Evolutionary conservation across 2,329 filamentous ascomycete species (phyloP).

Genomic region (Fusarium sp.): DNA sequence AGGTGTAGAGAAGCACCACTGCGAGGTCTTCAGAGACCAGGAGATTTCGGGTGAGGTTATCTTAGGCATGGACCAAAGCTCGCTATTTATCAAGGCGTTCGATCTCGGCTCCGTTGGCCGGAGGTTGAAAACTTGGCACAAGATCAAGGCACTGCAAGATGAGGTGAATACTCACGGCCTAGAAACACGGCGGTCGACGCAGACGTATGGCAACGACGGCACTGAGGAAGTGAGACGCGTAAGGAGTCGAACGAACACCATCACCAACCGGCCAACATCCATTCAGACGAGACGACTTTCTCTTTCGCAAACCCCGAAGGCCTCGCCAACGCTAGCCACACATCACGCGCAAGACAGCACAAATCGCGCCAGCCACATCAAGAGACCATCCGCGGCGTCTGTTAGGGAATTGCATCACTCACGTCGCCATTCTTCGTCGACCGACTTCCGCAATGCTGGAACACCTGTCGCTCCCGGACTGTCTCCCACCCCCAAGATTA

Average conservation of each 20-base stretch:
- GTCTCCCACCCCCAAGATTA: conserved; percentile 54
- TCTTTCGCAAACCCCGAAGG: conserved; percentile 61
- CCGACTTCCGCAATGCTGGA: conserved; percentile 71
- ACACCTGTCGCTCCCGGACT: conserved; percentile 37
- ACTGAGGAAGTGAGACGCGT: conserved; percentile 64
- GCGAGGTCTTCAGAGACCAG: conserved; percentile 93
- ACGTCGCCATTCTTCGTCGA: conserved; percentile 83
- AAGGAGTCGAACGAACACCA: conserved; percentile 69
- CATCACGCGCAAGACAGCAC: conserved; percentile 59
- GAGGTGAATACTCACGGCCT: conserved; percentile 73
- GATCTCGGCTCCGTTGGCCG: conserved; percentile 92
- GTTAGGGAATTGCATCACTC: conserved; percentile 86
- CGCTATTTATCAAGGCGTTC: conserved; percentile 94
- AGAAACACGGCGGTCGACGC: conserved; percentile 64
- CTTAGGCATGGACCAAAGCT: conserved; percentile 94
- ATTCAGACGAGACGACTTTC: conserved; percentile 63
- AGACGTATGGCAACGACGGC: conserved; percentile 70
- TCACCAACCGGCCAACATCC: conserved; percentile 65
- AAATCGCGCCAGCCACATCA: conserved; percentile 61
- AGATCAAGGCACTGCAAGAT: conserved; percentile 91
- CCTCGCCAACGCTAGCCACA: conserved; percentile 58
- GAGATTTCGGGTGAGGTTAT: conserved; percentile 96
- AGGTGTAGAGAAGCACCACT: conserved; percentile 90
- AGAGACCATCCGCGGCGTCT: conserved; percentile 82
- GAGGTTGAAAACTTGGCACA: conserved; percentile 94